Conservation (phyloP, 2,329 filamentous ascomycete genomes). For the Colletotrichum sp. region DNA sequence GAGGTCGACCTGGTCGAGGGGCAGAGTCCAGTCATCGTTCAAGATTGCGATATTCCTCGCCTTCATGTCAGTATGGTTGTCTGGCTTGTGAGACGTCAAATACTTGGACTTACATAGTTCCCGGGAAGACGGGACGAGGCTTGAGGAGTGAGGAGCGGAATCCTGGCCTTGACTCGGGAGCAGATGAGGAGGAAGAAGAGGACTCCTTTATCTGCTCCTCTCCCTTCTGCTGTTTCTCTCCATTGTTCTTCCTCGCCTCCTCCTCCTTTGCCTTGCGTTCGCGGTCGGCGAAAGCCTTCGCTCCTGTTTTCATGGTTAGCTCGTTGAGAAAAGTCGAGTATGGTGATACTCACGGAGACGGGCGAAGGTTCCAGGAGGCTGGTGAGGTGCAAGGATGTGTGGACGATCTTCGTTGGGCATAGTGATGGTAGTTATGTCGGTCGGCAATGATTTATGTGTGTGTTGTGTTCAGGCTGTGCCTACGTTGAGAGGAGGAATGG, state of each 20-base stretch:
- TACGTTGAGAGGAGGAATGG: fast-evolving
- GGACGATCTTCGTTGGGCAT: neutral
- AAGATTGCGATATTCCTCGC: neutral
- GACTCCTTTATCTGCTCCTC: neutral
- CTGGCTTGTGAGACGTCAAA: too few relatives aligned
- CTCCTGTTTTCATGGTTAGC: neutral
- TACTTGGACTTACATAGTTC: neutral
- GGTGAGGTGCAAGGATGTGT: neutral
- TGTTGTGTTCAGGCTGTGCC: neutral
- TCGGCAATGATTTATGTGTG: neutral
- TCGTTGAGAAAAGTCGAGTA: fast-evolving
- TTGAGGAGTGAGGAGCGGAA: fast-evolving
- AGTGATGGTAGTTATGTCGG: neutral
- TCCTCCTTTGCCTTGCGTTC: neutral
- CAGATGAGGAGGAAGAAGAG: fast-evolving
- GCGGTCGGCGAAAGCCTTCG: neutral
- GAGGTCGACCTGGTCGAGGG: neutral
- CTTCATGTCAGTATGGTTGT: neutral
- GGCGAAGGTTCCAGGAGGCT: neutral
- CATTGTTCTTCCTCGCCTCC: neutral
- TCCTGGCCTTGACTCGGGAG: fast-evolving
- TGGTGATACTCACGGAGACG: fast-evolving
- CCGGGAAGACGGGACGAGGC: neutral
- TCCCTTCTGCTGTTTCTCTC: neutral
- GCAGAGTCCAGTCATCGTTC: neutral